phyloP scores from a whole-genome alignment of 441 rosid genomes.

The Populus hybrid region DNA sequence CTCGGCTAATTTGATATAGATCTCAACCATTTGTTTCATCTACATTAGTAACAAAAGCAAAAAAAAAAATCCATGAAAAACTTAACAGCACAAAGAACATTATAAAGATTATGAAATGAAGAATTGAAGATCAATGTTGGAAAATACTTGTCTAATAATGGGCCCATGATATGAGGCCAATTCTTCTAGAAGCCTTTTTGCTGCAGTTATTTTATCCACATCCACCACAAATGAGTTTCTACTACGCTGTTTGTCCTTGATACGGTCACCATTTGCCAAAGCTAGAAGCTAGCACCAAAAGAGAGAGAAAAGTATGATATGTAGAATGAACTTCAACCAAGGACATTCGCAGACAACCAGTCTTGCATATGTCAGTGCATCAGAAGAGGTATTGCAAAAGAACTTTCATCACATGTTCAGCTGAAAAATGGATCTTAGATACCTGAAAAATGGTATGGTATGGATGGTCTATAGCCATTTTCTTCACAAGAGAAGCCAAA shows the following conservation, averaged over 20 bases:
- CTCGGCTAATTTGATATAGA: constrained; percentile 96
- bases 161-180: constrained; percentile 71
- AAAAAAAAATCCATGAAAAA: background rate
- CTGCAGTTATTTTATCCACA: constrained; percentile 85
- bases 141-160: constrained; percentile 70
- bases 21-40: constrained; percentile 98
- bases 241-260: constrained; percentile 92
- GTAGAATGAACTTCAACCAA: background rate
- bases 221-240: constrained; percentile 95
- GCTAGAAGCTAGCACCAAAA: constrained; percentile 72
- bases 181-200: constrained; percentile 80
- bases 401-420: constrained; percentile 6
- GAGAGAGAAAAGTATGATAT: constrained; percentile 14
- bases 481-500: constrained; percentile 86
- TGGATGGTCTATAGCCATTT: constrained; percentile 99
- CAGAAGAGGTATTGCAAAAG: background rate
- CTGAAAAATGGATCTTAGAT: constrained; percentile 14
- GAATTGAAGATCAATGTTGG: constrained; percentile 13
- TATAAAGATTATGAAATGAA: constrained; percentile 6
- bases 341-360: background rate
- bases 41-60: constrained; percentile 22
- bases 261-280: constrained; percentile 95
- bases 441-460: constrained; percentile 97
- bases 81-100: background rate
- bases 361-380: background rate